phyloP scores from a whole-genome alignment of 352 stramenopile species.

The Globisporangium spinosum region DNA sequence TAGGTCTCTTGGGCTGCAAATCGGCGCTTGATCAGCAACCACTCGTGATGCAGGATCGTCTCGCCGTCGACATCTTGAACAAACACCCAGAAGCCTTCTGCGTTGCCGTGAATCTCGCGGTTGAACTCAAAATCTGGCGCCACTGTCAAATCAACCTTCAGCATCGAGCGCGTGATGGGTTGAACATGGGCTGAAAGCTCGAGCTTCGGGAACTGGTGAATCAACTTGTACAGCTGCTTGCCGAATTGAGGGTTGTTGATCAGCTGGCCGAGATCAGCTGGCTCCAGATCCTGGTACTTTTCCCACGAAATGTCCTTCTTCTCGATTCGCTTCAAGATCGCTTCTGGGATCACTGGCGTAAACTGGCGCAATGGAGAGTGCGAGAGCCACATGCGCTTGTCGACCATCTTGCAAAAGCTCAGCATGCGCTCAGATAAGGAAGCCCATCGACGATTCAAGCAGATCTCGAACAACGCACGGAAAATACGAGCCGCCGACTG shows the following conservation, averaged over 20 bases:
- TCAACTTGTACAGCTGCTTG: constrained; percentile 96
- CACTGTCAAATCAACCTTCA: constrained; percentile 95
- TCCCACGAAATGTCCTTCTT: constrained; percentile 99
- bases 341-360: constrained; percentile 88
- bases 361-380: constrained; percentile 98
- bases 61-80: constrained; percentile 98
- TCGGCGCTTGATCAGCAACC: constrained; percentile 91
- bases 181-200: constrained; percentile 96
- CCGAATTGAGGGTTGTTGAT: constrained; percentile 98
- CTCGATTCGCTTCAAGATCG: constrained; percentile 96
- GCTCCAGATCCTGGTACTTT: constrained; percentile 96
- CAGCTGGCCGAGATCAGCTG: constrained; percentile 95
- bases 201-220: constrained; percentile 98
- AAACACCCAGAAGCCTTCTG: constrained; percentile 97
- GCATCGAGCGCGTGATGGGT: constrained; percentile 96
- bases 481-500: constrained; percentile 98
- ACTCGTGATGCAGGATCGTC: constrained; percentile 98
- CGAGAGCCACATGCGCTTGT: constrained; percentile 97
- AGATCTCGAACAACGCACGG: constrained; percentile 98
- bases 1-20: constrained; percentile 82
- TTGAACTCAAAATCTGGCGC: constrained; percentile 98
- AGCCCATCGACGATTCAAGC: constrained; percentile 94
- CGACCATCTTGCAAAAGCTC: constrained; percentile 99
- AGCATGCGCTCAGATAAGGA: constrained; percentile 94
- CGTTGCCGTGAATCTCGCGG: constrained; percentile 93